A percentile compares a stretch with the other conserved stretches of the same genome.
phyloP scores from a whole-genome alignment of 2,329 filamentous ascomycete species.

The Phialocephala subalpina region DNA sequence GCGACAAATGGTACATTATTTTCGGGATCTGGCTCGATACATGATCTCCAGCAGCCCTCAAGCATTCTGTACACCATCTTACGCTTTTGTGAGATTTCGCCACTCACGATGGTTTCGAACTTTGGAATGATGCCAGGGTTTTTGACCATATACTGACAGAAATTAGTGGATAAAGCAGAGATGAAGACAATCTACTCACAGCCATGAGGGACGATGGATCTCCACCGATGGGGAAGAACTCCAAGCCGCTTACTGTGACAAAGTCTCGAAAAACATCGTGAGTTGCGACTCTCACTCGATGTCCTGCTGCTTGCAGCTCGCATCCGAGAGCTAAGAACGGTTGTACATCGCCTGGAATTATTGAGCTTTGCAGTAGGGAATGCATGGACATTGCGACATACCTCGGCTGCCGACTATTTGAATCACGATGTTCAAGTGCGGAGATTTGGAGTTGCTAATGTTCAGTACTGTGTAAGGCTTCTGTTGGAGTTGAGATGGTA shows the following conservation, averaged over 20 bases:
- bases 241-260: constrained; percentile 58
- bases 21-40: constrained; percentile 63
- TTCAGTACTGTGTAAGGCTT: too few species aligned
- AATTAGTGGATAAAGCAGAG: too few species aligned
- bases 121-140: constrained; percentile 84
- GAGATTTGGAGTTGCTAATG: too few species aligned
- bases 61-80: constrained; percentile 78
- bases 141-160: constrained; percentile 91
- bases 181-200: too few species aligned
- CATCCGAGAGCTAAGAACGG: constrained; percentile 74
- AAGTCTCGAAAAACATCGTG: constrained; percentile 62
- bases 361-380: too few species aligned
- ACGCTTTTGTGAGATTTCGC: constrained; percentile 76
- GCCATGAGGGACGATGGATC: constrained; percentile 80
- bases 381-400: too few species aligned
- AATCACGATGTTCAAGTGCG: constrained; percentile 77
- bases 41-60: constrained; percentile 83
- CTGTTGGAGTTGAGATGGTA: too few species aligned
- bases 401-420: constrained; percentile 77
- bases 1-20: constrained; percentile 34
- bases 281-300: constrained; percentile 65
- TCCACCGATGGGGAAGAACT: constrained; percentile 69
- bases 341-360: too few species aligned
- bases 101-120: constrained; percentile 74
- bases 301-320: constrained; percentile 58